These are phyloP conservation scores for Canavalia ensiformis DNA, from an alignment of 306 rosid species.

Conservation along the genomic window DNA sequence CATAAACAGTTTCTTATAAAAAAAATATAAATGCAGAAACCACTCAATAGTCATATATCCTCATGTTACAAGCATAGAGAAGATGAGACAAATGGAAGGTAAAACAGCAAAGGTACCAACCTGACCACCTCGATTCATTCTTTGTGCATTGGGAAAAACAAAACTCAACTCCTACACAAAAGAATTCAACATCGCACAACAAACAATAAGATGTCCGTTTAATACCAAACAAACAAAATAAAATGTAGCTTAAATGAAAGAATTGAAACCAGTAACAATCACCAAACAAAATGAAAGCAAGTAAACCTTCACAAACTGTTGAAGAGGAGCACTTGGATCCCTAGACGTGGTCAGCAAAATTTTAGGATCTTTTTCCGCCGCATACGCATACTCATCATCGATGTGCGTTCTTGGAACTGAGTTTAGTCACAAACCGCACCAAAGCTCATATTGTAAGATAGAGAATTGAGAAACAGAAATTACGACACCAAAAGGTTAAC, in stretches of 20 bases:
- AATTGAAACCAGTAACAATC: not conserved
- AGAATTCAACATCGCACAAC: slow-evolving; percentile 27
- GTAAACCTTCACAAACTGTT: slow-evolving; percentile 89
- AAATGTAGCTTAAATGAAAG: not conserved
- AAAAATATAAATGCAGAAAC: not conserved
- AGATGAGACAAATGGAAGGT: not conserved
- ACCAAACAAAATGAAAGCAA: slow-evolving; percentile 3
- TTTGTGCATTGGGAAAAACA: slow-evolving; percentile 89
- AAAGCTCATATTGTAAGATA: slow-evolving; percentile 3
- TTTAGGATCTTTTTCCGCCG: slow-evolving; percentile 83
- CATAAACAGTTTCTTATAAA: not conserved
- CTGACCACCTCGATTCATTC: slow-evolving; percentile 98
- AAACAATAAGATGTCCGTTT: not conserved
- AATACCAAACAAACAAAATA: not conserved
- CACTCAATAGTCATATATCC: slow-evolving; percentile 7
- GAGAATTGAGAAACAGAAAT: no score
- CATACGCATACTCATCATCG: slow-evolving; percentile 90
- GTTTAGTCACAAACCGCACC: slow-evolving; percentile 25
- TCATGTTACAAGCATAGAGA: not conserved
- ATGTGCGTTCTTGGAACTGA: slow-evolving; percentile 83
- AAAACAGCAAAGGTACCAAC: slow-evolving; percentile 55
- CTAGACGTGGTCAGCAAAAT: slow-evolving; percentile 90
- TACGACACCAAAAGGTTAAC: not conserved
- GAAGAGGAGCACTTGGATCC: slow-evolving; percentile 90
- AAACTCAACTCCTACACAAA: slow-evolving; percentile 76